Base-by-base conservation (phyloP, 129 eudicot species). In the Logfia minima region DNA sequence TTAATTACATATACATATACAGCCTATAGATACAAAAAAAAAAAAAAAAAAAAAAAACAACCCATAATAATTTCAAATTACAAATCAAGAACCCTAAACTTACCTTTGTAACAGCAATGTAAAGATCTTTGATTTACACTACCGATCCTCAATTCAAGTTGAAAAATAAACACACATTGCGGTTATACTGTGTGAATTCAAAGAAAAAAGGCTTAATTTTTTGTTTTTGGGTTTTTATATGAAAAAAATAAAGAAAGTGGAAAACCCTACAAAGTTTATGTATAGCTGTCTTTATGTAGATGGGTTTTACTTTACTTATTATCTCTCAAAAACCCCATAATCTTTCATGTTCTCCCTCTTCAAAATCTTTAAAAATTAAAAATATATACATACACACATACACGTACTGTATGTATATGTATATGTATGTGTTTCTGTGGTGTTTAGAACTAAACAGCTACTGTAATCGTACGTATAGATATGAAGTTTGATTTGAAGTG, bases 221-320 rank as follows among this genome's bases (percentile, higher is more conserved):
- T 73, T 48, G 18, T 48, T 48, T 41, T 39, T 29, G 35, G 19
- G 29, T 9, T 71, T 72, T 35, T 52, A 77, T 81, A 81, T 68
- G 75, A 66, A 35, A 28, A 81, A 59, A 81, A 63, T n/a, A 53
- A 29, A 9, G 2, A 60, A 68, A 75, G 41, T 6, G 83, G 48
- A 74, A 79, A 89, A 83, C 89, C 89, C 92, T 84, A 83, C 78
- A 74, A 55, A 52, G 66, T 66, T 52, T 41, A 79, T 31, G 17
- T 7, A 29, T 31, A 65, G 41, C 84, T 74, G 79, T 19, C 73
- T 66, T 73, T 31, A 3, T 66, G 76, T 79, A 45, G 80, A 85
- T 81, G 80, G 81, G 55, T 72, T 79, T 79, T 67, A 92, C 92
- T 91, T 83, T 89, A 83, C 86, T 87, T 48, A 48, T 48, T 14